Percentiles rank a stretch among this genome's conserved stretches.
Evolutionary conservation across 2,329 filamentous ascomycete species (phyloP).

Genomic region (Tothia fuscella): DNA sequence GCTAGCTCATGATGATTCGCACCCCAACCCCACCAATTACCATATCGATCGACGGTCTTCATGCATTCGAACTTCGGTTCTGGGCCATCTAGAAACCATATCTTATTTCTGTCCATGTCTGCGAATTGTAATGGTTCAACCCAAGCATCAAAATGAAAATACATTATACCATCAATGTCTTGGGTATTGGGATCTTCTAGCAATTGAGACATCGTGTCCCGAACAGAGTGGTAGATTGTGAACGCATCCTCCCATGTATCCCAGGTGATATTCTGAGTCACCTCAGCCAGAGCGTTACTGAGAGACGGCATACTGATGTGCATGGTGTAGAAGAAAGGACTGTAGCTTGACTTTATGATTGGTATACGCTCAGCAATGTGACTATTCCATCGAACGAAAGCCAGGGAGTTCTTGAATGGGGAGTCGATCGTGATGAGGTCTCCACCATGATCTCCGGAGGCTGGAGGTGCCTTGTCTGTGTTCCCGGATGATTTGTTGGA

Average conservation of each 20-base stretch:
- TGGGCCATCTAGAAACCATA: constrained; percentile 19
- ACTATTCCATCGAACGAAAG: constrained; percentile 21
- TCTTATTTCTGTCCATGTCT: constrained; percentile 18
- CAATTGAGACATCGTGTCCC: constrained; percentile 21
- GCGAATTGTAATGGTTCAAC: constrained; percentile 20
- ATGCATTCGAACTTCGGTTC: constrained; percentile 17
- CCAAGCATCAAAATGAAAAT: constrained; percentile 25
- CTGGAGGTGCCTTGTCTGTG: no score
- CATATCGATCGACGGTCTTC: constrained; percentile 13
- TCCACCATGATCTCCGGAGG: no score
- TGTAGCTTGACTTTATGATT: constrained; percentile 17
- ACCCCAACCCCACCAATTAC: constrained; percentile 17
- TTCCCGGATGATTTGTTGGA: no score
- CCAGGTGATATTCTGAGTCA: constrained; percentile 19
- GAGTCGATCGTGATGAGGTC: no score
- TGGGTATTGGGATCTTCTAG: constrained; percentile 16
- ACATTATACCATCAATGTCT: constrained; percentile 21
- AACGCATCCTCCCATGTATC: constrained; percentile 17
- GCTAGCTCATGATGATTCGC: constrained; percentile 13
- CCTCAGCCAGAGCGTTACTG: background rate
- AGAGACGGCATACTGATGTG: constrained; percentile 16
- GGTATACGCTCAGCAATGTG: constrained; percentile 19
- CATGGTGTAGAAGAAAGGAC: constrained; percentile 22
- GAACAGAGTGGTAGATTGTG: constrained; percentile 17
- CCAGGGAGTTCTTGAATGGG: constrained; percentile 21